These are phyloP conservation scores for Baeospora myosura DNA, from an alignment of 1,284 basidiomycete genomes.

Conservation along the genomic window DNA sequence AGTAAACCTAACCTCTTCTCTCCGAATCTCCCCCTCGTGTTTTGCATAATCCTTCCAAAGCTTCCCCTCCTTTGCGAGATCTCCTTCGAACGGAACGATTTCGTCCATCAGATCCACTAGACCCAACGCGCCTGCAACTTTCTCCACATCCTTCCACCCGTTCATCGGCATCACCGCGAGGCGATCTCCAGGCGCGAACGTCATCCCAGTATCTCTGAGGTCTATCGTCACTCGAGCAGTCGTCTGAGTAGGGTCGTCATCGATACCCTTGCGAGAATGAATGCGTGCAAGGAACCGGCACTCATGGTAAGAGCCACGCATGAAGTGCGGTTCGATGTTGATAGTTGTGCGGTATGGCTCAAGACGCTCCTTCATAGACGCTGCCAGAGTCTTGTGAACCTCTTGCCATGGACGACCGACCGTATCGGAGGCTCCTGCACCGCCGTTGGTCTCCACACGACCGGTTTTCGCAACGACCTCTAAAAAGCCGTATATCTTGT, in stretches of 20 bases:
- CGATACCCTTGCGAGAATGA: constrained; percentile 1
- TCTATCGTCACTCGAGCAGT: constrained; percentile 9
- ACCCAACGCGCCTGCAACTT: constrained; percentile 11
- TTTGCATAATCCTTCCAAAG: constrained; percentile 10
- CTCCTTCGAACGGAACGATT: constrained; percentile 5
- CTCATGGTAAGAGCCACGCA: constrained; percentile 10
- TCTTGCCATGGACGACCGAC: constrained; percentile 11
- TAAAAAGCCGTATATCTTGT: constrained; percentile 13
- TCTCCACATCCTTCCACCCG: constrained; percentile 10
- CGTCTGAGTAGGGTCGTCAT: constrained; percentile 6
- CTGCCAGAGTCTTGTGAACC: constrained; percentile 11
- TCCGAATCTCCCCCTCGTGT: constrained; percentile 10
- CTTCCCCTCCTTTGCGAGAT: constrained; percentile 2
- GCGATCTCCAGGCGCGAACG: constrained; percentile 11
- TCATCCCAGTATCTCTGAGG: constrained; percentile 7
- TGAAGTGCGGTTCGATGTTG: constrained; percentile 9
- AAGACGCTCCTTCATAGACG: constrained; percentile 12
- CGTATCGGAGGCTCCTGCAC: constrained; percentile 8
- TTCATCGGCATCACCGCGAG: constrained; percentile 11
- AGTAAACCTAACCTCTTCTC: constrained; percentile 6
- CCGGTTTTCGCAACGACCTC: constrained; percentile 13
- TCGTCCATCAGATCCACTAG: constrained; percentile 9
- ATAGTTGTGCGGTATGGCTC: constrained; percentile 9
- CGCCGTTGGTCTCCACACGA: constrained; percentile 12
- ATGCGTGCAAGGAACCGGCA: constrained; percentile 11